A percentile compares a stretch with the other conserved stretches of the same genome.
phyloP scores from a whole-genome alignment of 2,329 filamentous ascomycete genomes.

The Lasiodiplodia theobromae region DNA sequence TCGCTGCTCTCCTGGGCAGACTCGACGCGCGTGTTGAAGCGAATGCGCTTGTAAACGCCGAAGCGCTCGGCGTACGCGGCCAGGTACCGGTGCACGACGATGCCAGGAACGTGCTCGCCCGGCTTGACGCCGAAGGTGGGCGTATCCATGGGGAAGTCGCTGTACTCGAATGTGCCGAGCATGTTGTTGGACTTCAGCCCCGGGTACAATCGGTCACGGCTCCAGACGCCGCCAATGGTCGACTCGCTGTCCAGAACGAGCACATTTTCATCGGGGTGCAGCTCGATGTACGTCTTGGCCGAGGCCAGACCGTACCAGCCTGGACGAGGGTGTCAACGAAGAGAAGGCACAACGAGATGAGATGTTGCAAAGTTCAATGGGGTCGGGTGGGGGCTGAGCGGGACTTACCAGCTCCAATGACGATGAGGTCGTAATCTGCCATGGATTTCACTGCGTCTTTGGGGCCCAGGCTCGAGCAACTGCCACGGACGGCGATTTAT shows the following conservation, averaged over 20 bases:
- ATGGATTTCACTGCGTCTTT: neutral
- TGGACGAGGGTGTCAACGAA: constrained; percentile 24
- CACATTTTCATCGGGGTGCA: constrained; percentile 50
- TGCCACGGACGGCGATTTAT: neutral
- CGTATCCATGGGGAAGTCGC: constrained; percentile 44
- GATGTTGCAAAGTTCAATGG: neutral
- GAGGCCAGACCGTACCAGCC: constrained; percentile 54
- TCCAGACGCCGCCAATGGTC: constrained; percentile 54
- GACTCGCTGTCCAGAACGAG: constrained; percentile 53
- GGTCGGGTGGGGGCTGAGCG: neutral
- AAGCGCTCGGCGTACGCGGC: constrained; percentile 56
- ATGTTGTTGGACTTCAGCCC: constrained; percentile 55
- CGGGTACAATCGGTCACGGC: constrained; percentile 51
- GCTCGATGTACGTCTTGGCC: constrained; percentile 58
- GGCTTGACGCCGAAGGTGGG: constrained; percentile 45
- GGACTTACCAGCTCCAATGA: constrained; percentile 40
- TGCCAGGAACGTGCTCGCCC: constrained; percentile 67
- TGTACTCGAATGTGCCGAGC: constrained; percentile 50
- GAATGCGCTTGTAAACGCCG: constrained; percentile 57
- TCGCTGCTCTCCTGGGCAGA: constrained; percentile 51
- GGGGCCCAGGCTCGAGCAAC: neutral
- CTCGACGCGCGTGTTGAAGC: constrained; percentile 60
- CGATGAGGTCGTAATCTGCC: constrained; percentile 36
- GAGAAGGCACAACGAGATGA: neutral
- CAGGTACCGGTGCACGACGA: constrained; percentile 65